Conservation (phyloP, 257 asterid genomes). For the Fraxinus excelsior region DNA sequence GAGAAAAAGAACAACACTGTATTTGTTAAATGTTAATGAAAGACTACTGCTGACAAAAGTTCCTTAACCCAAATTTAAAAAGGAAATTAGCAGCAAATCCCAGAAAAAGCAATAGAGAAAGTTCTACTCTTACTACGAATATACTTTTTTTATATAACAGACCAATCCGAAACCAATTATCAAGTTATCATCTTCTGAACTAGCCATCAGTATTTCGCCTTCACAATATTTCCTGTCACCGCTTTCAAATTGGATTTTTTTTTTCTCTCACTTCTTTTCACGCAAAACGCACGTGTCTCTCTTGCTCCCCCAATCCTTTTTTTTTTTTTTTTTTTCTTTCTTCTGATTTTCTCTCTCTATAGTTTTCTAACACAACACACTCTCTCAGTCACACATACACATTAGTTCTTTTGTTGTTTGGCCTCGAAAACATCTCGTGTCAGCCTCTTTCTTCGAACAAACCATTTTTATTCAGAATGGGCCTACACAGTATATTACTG, state of each 20-base stretch:
- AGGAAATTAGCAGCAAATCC: constrained; percentile 29
- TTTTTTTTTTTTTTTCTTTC: constrained; percentile 2
- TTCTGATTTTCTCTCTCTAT: constrained; percentile 4
- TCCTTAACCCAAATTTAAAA: constrained; percentile 30
- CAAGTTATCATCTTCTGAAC: neutral
- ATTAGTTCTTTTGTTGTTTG: constrained; percentile 24
- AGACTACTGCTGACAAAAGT: constrained; percentile 19
- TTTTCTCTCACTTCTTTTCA: constrained; percentile 54
- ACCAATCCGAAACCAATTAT: constrained; percentile 18
- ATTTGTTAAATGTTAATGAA: neutral
- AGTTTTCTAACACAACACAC: neutral
- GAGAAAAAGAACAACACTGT: neutral
- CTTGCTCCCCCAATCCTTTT: constrained; percentile 29
- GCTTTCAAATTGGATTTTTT: neutral
- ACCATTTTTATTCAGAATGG: constrained; percentile 28
- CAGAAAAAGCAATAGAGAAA: constrained; percentile 20
- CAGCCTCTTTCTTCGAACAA: constrained; percentile 30
- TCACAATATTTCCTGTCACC: constrained; percentile 5
- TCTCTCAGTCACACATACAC: constrained; percentile 29
- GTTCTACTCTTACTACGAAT: neutral
- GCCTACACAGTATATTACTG: constrained; percentile 16
- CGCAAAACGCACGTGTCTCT: constrained; percentile 64
- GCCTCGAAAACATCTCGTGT: constrained; percentile 62
- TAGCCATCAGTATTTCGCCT: constrained; percentile 19
- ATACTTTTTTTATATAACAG: constrained; percentile 3